These are phyloP conservation scores for Schrenkiella parvula DNA, from an alignment of 345 rosid species.

Conservation along the genomic window DNA sequence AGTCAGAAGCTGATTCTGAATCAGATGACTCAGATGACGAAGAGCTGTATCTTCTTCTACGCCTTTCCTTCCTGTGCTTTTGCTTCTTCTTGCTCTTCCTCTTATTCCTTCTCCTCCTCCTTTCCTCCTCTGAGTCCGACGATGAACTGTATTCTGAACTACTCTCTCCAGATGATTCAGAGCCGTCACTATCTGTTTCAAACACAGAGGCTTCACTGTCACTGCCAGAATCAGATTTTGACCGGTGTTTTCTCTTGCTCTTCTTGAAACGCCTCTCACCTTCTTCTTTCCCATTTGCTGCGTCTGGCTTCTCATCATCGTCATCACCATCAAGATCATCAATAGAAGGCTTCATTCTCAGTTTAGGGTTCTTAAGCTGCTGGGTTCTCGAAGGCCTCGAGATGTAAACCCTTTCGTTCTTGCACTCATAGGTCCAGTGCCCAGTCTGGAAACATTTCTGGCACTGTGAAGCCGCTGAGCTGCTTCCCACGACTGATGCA, in stretches of 20 bases:
- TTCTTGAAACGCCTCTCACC: slow-evolving; percentile 56
- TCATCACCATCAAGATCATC: slow-evolving; percentile 38
- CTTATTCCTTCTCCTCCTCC: slow-evolving; percentile 60
- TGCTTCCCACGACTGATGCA: slow-evolving; percentile 42
- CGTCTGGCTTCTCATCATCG: slow-evolving; percentile 34
- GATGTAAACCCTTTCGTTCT: slow-evolving; percentile 88
- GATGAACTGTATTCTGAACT: slow-evolving; percentile 66
- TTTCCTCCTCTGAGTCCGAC: slow-evolving; percentile 74
- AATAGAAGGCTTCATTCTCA: slow-evolving; percentile 53
- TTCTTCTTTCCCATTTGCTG: slow-evolving; percentile 19
- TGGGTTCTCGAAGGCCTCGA: slow-evolving; percentile 91
- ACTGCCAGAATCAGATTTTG: slow-evolving; percentile 58
- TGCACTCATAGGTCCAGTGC: slow-evolving; percentile 96
- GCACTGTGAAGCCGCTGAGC: slow-evolving; percentile 50
- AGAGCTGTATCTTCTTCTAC: slow-evolving; percentile 53
- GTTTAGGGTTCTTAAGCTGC: slow-evolving; percentile 86
- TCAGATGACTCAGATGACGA: slow-evolving; percentile 81
- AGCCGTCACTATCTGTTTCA: slow-evolving; percentile 66
- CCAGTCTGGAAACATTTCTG: slow-evolving; percentile 93
- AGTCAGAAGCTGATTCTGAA: slow-evolving; percentile 60
- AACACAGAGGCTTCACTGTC: slow-evolving; percentile 94
- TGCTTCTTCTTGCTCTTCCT: slow-evolving; percentile 70
- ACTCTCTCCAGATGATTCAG: slow-evolving; percentile 59
- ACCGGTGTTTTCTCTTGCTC: slow-evolving; percentile 80
- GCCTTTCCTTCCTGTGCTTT: slow-evolving; percentile 42